Evolutionary conservation across 257 asterid genomes (phyloP).

Genomic region (Solanum bukasovii): DNA sequence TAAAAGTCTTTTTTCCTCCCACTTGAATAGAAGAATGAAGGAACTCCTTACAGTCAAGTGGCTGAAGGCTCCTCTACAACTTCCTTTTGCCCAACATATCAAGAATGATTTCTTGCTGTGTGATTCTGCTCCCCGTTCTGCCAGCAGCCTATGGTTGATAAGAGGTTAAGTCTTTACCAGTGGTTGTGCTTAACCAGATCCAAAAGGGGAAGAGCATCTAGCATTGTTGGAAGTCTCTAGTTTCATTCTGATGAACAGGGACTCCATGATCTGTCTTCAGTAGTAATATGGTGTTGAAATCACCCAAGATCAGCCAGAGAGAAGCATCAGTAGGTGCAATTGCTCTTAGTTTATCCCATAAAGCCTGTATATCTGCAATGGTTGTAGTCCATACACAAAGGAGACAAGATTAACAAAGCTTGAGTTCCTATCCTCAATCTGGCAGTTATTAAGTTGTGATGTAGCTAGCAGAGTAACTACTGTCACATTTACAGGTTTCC

Average conservation of each 20-base stretch:
- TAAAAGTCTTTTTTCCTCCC: background rate
- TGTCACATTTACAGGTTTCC: background rate
- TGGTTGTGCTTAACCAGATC: background rate
- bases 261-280: background rate
- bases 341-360: background rate
- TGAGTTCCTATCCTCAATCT: background rate
- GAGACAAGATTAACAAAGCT: background rate
- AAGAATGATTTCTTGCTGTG: background rate
- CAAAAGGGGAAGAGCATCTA: background rate
- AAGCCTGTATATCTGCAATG: background rate
- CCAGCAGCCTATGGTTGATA: background rate
- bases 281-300: background rate
- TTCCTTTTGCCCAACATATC: background rate
- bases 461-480: background rate
- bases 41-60: background rate
- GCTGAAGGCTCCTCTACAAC: background rate
- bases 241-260: background rate
- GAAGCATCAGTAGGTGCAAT: background rate
- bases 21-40: background rate
- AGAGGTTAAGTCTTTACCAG: background rate
- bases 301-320: background rate
- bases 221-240: background rate
- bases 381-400: background rate
- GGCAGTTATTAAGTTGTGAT: background rate
- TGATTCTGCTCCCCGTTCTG: background rate